These are phyloP conservation scores for Diaporthe caulivora DNA, from an alignment of 2,329 filamentous ascomycete genomes.

Conservation along the genomic window DNA sequence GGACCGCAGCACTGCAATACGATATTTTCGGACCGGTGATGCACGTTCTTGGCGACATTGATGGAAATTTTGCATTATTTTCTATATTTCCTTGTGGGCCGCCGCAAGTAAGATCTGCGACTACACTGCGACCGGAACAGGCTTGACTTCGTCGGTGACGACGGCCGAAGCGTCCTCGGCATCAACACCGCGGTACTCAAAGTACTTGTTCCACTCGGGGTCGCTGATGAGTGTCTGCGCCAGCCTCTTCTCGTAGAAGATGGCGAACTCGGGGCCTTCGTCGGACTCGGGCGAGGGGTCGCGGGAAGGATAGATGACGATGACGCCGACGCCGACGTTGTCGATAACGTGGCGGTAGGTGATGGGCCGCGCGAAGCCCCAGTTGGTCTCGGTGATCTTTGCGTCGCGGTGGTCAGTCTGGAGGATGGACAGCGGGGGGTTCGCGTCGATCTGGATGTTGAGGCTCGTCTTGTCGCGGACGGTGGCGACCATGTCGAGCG, in stretches of 20 bases:
- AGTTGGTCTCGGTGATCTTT: conserved; percentile 47
- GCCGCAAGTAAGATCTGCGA: not conserved
- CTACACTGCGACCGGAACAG: not conserved
- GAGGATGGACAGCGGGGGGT: conserved; percentile 52
- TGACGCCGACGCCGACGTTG: conserved; percentile 45
- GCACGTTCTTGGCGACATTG: not conserved
- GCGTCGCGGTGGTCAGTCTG: conserved; percentile 53
- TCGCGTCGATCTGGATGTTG: conserved; percentile 49
- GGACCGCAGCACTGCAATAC: not conserved
- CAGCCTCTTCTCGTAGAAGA: conserved; percentile 52
- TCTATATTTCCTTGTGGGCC: not conserved
- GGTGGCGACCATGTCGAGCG: conserved; percentile 48
- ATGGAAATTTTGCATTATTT: not conserved
- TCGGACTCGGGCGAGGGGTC: conserved; percentile 45
- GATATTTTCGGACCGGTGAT: not conserved
- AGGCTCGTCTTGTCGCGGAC: conserved; percentile 53
- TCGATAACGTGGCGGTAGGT: conserved; percentile 51
- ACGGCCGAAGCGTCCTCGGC: conserved; percentile 21
- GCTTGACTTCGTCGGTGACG: not conserved
- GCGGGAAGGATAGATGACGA: conserved; percentile 50
- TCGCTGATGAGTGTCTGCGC: conserved; percentile 49
- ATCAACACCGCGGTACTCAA: conserved; percentile 53
- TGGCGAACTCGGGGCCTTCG: conserved; percentile 51
- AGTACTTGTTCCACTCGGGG: conserved; percentile 51
- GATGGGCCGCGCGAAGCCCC: conserved; percentile 52